These are phyloP conservation scores for Lactarius sanguifluus DNA, from an alignment of 768 basidiomycete genomes.

Conservation along the genomic window DNA sequence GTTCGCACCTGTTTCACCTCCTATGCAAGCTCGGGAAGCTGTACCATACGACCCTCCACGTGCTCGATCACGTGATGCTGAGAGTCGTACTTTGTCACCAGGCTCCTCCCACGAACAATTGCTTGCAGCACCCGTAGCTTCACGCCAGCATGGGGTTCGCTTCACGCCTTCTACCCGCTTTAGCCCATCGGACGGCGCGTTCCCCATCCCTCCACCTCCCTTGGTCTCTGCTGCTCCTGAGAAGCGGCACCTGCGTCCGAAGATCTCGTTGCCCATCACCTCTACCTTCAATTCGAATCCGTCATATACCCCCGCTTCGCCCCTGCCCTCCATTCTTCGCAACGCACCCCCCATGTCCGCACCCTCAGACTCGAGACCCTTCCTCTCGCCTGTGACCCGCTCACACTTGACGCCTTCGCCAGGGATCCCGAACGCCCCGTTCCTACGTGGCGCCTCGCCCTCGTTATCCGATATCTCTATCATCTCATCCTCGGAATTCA, in stretches of 20 bases:
- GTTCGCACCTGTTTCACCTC: not conserved
- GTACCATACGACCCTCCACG: not conserved
- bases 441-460: constrained; percentile 10
- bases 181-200: constrained; percentile 5
- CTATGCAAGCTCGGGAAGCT: not conserved
- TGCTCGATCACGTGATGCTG: not conserved
- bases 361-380: constrained; percentile 1
- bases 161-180: constrained; percentile 26
- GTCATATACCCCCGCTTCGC: not conserved
- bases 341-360: constrained; percentile 1
- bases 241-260: constrained; percentile 9
- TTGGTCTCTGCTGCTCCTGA: not conserved
- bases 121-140: not conserved
- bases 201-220: constrained; percentile 4
- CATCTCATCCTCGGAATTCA: constrained; percentile 26
- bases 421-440: constrained; percentile 8
- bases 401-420: constrained; percentile 14
- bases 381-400: constrained; percentile 8
- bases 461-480: constrained; percentile 23
- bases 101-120: not conserved
- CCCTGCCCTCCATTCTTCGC: constrained; percentile 3
- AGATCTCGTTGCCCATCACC: constrained; percentile 5
- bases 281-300: not conserved
- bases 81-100: not conserved
- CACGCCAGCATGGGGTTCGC: constrained; percentile 15